phyloP scores from a whole-genome alignment of 2,329 filamentous ascomycete genomes.

The Colletotrichum chrysophilum region DNA sequence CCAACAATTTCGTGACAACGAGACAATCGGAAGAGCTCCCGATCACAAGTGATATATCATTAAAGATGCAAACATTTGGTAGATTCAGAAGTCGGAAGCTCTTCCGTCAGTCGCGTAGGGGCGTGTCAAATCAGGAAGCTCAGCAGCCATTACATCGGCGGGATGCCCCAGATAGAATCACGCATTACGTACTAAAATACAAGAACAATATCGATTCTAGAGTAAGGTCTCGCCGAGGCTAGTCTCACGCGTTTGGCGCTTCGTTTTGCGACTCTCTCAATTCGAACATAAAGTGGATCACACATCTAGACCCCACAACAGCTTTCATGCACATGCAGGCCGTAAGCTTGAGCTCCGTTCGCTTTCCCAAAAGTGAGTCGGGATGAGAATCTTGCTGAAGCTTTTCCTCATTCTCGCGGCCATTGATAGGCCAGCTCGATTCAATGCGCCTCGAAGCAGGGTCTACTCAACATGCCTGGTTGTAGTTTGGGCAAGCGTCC shows the following conservation, averaged over 20 bases:
- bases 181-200: background rate
- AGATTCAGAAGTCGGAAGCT: background rate
- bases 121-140: background rate
- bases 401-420: background rate
- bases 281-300: fast-evolving
- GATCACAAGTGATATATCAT: background rate
- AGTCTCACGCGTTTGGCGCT: background rate
- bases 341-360: background rate
- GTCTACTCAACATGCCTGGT: background rate
- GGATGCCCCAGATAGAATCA: background rate
- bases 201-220: background rate
- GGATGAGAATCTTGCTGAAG: background rate
- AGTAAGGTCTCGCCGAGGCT: background rate
- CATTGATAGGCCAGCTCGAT: background rate
- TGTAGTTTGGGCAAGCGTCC: background rate
- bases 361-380: background rate
- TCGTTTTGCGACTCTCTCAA: background rate
- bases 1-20: background rate
- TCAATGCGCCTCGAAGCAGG: background rate
- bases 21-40: background rate
- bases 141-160: background rate
- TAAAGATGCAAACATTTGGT: background rate
- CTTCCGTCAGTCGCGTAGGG: background rate
- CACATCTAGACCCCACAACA: background rate
- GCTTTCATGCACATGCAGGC: background rate